These are phyloP conservation scores for Wickerhamomyces sp. DNA, from an alignment of 1,139 yeast genomes.

Conservation along the genomic window DNA sequence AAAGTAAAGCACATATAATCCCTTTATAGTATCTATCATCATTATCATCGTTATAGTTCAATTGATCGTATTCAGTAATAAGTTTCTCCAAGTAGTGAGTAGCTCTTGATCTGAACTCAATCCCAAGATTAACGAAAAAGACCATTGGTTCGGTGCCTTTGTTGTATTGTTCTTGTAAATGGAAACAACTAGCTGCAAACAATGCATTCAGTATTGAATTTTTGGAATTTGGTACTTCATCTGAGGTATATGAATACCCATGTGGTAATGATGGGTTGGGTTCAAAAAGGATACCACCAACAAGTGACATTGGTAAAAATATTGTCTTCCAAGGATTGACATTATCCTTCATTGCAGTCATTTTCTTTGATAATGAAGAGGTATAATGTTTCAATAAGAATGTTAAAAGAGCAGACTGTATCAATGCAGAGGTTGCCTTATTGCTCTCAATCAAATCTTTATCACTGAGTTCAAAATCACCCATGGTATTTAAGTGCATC, in stretches of 20 bases:
- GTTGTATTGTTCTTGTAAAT: conserved; percentile 41
- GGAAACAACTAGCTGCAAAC: conserved; percentile 64
- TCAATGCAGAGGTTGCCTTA: conserved; percentile 28
- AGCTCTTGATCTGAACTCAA: conserved; percentile 58
- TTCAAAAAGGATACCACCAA: conserved; percentile 34
- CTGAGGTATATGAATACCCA: conserved; percentile 56
- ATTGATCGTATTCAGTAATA: conserved; percentile 26
- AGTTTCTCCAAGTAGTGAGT: conserved; percentile 39
- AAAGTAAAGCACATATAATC: conserved; percentile 63
- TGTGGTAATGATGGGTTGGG: conserved; percentile 1
- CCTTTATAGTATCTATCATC: conserved; percentile 47
- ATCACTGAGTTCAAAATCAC: not conserved
- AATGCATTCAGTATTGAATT: conserved; percentile 63
- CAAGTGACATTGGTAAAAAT: conserved; percentile 61
- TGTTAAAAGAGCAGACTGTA: conserved; percentile 42
- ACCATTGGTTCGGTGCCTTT: conserved; percentile 50
- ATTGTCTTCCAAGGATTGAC: conserved; percentile 73
- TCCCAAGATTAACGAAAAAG: conserved; percentile 55
- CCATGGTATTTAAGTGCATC: not conserved
- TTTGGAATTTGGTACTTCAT: conserved; percentile 30
- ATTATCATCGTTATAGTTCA: conserved; percentile 37
- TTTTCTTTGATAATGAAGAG: conserved; percentile 62
- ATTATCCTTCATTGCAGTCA: conserved; percentile 68
- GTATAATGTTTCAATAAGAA: conserved; percentile 59
- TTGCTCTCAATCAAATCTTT: not conserved